phyloP scores from a whole-genome alignment of 2,329 filamentous ascomycete genomes.

The Cytospora paraplurivora region DNA sequence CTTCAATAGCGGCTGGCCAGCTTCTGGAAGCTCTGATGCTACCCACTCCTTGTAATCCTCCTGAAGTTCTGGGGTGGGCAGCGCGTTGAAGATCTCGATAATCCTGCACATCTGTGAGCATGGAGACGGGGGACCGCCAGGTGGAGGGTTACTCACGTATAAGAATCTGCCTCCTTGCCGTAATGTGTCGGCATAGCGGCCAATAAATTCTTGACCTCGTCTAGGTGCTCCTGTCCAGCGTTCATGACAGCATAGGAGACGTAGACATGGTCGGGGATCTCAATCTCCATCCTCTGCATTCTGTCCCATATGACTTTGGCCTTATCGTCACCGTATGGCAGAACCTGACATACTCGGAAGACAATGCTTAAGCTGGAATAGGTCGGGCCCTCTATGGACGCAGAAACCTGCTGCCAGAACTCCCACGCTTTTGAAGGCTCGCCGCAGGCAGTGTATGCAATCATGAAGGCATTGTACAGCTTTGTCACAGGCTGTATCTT shows the following conservation, averaged over 20 bases:
- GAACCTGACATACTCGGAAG: constrained; percentile 74
- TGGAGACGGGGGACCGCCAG: neutral
- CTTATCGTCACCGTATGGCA: constrained; percentile 57
- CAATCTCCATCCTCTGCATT: constrained; percentile 74
- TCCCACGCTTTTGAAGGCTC: constrained; percentile 68
- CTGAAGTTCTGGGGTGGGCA: constrained; percentile 22
- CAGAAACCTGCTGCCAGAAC: constrained; percentile 84
- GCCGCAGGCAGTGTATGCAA: constrained; percentile 75
- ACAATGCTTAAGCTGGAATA: constrained; percentile 79
- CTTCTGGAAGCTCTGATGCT: constrained; percentile 22
- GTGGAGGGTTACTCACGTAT: constrained; percentile 59
- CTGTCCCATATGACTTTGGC: constrained; percentile 71
- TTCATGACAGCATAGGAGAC: constrained; percentile 76
- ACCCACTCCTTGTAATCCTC: constrained; percentile 24
- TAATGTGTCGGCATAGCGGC: constrained; percentile 66
- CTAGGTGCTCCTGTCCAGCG: constrained; percentile 70
- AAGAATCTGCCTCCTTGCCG: constrained; percentile 65
- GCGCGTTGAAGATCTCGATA: constrained; percentile 25
- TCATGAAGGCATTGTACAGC: constrained; percentile 83
- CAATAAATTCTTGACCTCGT: constrained; percentile 68
- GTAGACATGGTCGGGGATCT: constrained; percentile 73
- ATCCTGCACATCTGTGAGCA: constrained; percentile 19
- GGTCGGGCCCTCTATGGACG: constrained; percentile 81
- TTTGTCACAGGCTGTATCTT: constrained; percentile 74
- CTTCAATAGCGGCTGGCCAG: constrained; percentile 12